Evolutionary conservation across 2,329 filamentous ascomycete species (phyloP).

Genomic region (Colletotrichum caudatum): DNA sequence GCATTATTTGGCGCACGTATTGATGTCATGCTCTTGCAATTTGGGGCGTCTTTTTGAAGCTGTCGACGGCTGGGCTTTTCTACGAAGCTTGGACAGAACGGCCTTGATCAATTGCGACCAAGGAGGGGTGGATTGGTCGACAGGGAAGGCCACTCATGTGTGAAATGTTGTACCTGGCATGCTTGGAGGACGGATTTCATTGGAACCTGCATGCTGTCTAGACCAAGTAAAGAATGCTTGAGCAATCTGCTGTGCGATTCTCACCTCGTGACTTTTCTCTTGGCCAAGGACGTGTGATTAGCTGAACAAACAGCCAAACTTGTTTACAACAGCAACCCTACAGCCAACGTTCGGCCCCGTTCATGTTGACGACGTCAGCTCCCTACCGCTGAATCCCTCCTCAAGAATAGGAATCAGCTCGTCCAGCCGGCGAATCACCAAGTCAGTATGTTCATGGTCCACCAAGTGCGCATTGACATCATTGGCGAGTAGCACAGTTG

Average conservation of each 20-base stretch:
- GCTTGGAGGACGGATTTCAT: slow-evolving; percentile 37
- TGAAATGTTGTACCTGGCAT: slow-evolving; percentile 32
- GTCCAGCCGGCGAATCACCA: slow-evolving; percentile 78
- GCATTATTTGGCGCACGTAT: slow-evolving; percentile 38
- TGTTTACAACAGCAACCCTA: background rate
- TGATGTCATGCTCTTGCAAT: slow-evolving; percentile 19
- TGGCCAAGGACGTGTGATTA: background rate
- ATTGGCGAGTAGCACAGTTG: slow-evolving; percentile 89
- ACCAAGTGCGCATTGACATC: slow-evolving; percentile 80
- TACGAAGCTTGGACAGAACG: slow-evolving; percentile 35
- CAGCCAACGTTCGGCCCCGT: too few relatives aligned
- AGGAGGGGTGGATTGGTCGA: slow-evolving; percentile 20
- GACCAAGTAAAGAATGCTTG: slow-evolving; percentile 37
- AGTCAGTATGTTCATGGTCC: slow-evolving; percentile 80
- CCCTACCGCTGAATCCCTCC: slow-evolving; percentile 69
- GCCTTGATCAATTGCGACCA: slow-evolving; percentile 18
- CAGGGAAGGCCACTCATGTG: slow-evolving; percentile 5
- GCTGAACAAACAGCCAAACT: background rate
- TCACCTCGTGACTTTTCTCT: slow-evolving; percentile 1
- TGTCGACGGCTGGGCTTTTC: slow-evolving; percentile 6
- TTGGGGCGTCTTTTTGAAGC: slow-evolving; percentile 1
- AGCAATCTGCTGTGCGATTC: slow-evolving; percentile 3
- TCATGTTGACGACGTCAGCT: background rate
- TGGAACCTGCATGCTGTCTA: slow-evolving; percentile 38
- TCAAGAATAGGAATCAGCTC: slow-evolving; percentile 83